Conservation (phyloP, 257 asterid genomes). For the Penstemon barbatus region DNA sequence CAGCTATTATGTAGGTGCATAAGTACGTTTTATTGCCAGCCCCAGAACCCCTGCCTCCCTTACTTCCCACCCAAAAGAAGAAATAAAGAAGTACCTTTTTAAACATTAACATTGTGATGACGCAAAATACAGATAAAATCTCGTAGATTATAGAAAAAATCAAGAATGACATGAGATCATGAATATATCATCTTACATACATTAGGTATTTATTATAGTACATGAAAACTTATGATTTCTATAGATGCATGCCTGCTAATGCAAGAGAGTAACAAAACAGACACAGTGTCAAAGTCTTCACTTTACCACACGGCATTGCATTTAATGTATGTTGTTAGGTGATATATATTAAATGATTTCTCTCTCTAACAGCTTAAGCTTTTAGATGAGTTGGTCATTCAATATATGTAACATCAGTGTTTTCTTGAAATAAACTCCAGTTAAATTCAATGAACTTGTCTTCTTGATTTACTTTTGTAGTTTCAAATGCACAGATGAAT, state of each 20-base stretch:
- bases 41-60: neutral
- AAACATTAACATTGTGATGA: neutral
- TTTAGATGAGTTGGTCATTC: too few species aligned
- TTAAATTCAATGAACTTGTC: too few species aligned
- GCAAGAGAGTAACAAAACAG: neutral
- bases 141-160: neutral
- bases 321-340: too few species aligned
- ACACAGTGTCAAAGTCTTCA: too few species aligned
- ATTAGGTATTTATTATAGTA: neutral
- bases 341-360: too few species aligned
- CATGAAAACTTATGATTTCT: neutral
- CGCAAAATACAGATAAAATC: conserved; percentile 1
- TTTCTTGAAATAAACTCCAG: too few species aligned
- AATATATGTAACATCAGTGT: too few species aligned
- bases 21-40: neutral
- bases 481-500: too few species aligned
- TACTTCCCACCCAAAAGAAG: too few species aligned
- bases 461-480: too few species aligned
- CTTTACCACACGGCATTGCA: too few species aligned
- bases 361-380: too few species aligned
- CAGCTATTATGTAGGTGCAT: neutral
- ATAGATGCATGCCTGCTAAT: neutral
- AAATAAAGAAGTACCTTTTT: neutral
- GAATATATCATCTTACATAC: neutral
- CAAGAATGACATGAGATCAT: neutral